Percentiles rank a stretch among this genome's conserved stretches.
phyloP scores from a whole-genome alignment of 805 yeast genomes.

The Lachancea thermotolerans region DNA sequence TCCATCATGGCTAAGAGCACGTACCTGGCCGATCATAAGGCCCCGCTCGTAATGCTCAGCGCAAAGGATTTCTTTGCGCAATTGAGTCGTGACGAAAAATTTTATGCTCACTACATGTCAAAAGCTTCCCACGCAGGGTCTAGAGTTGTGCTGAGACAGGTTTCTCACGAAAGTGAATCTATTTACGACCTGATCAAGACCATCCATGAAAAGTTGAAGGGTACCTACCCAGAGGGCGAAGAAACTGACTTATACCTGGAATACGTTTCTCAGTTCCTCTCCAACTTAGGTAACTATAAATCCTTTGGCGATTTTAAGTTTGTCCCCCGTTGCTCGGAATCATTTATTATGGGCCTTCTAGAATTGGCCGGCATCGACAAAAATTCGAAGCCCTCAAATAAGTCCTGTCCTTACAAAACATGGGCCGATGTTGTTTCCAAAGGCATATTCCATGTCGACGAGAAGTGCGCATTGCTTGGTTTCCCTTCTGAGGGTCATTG shows the following conservation, averaged over 20 bases:
- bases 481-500: conserved; percentile 73
- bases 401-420: conserved; percentile 11
- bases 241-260: conserved; percentile 47
- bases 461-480: conserved; percentile 54
- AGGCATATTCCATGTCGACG: conserved; percentile 45
- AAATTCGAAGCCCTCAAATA: conserved; percentile 31
- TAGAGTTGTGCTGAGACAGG: conserved; percentile 71
- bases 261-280: conserved; percentile 67
- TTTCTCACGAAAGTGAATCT: conserved; percentile 71
- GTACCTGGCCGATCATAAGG: conserved; percentile 49
- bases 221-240: conserved; percentile 39
- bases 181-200: conserved; percentile 64
- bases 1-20: conserved; percentile 6
- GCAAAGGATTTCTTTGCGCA: conserved; percentile 61
- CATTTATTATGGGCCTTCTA: conserved; percentile 38
- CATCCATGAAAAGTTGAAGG: conserved; percentile 46
- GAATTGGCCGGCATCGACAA: conserved; percentile 33
- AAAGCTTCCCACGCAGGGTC: conserved; percentile 83
- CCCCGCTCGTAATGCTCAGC: conserved; percentile 65
- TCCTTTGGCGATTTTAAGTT: conserved; percentile 87
- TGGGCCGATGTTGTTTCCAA: conserved; percentile 36
- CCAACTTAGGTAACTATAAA: conserved; percentile 73
- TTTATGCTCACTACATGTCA: conserved; percentile 77
- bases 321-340: conserved; percentile 53
- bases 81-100: conserved; percentile 51